Base-by-base conservation (phyloP, 83 land plant species). In the Thuja plicata region DNA sequence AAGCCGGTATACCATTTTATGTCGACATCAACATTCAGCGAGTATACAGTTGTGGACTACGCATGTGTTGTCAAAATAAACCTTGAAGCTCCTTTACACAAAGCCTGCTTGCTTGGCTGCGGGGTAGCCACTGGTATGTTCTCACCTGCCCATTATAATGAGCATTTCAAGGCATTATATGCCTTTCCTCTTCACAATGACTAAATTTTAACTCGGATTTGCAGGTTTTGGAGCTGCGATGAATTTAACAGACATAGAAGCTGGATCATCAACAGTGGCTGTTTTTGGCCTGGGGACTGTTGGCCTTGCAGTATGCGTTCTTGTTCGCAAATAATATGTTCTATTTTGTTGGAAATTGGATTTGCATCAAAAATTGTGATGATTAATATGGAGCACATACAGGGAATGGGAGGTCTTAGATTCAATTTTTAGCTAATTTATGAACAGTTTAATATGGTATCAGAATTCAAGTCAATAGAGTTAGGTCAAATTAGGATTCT, bases 31-130 rank as follows among this genome's bases (percentile, higher is more conserved):
- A 94, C 92, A 55, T 94, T 94, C 87, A 88, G 87, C 84, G 92
- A 92, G 43, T 93, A 91, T 90, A 91, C 95, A 7, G 95, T 93
- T 37, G 89, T 93, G 76, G 91, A 93, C 87, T 88, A 87, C 21
- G 89, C 66, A n/a, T 86, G 85, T 45, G 89, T 92, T 80, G 90
- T 86, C 40, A 92, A 92, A 87, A 86, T 92, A 0, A 66, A 88
- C 46, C 89, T 89, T 6, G 71, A 50, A 38, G 92, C 91, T 40
- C 91, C 88, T 27, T 87, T 90, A 85, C 88, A 89, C 34, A 92
- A 90, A 71, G 89, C 87, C 35, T 92, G 92, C 40, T 83, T 92
- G 35, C 90, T 92, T 12, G 89, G 93, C 88, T 92, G 93, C 89
- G 93, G 93, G 5, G 88, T 92, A 50, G 45, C 93, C 0, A 91